phyloP scores from a whole-genome alignment of 2,329 filamentous ascomycete species.

The Monosporascus sp. region DNA sequence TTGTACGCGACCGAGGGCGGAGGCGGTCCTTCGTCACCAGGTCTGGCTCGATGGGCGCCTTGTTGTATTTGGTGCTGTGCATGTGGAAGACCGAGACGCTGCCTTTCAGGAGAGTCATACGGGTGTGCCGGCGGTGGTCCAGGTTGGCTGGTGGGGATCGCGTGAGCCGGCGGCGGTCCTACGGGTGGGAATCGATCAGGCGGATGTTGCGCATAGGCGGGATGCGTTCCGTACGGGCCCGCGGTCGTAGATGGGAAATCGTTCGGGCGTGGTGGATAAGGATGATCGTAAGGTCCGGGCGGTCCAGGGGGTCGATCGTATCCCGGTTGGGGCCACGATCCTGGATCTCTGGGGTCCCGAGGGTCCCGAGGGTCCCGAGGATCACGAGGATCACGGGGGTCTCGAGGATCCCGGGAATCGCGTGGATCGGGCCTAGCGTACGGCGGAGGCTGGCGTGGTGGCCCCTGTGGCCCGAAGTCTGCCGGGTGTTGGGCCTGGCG shows the following conservation, averaged over 20 bases:
- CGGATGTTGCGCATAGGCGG: conserved; percentile 30
- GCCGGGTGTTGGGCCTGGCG: conserved; percentile 40
- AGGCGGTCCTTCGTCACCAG: conserved; percentile 42
- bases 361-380: conserved; percentile 29
- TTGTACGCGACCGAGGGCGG: conserved; percentile 47
- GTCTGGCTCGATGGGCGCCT: conserved; percentile 32
- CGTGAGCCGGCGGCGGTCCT: conserved; percentile 27
- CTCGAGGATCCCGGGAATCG: neutral
- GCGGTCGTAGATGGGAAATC: conserved; percentile 42
- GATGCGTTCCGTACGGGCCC: conserved; percentile 32
- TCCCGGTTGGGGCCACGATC: conserved; percentile 30
- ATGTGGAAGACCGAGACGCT: conserved; percentile 33
- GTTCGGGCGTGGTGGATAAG: conserved; percentile 37
- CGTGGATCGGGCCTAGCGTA: conserved; percentile 31
- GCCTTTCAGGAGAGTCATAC: conserved; percentile 48
- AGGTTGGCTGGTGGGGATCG: conserved; percentile 21
- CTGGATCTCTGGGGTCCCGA: conserved; percentile 18
- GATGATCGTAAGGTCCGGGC: conserved; percentile 36
- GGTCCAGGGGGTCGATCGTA: conserved; percentile 33
- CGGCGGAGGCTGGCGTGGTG: conserved; percentile 28
- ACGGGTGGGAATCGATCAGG: conserved; percentile 34
- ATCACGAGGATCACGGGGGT: conserved; percentile 3
- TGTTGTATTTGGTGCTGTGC: conserved; percentile 29
- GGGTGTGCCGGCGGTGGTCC: conserved; percentile 25
- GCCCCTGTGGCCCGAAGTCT: conserved; percentile 38